Conservation (phyloP, 441 rosid species). For the Euphorbia celastroides region DNA sequence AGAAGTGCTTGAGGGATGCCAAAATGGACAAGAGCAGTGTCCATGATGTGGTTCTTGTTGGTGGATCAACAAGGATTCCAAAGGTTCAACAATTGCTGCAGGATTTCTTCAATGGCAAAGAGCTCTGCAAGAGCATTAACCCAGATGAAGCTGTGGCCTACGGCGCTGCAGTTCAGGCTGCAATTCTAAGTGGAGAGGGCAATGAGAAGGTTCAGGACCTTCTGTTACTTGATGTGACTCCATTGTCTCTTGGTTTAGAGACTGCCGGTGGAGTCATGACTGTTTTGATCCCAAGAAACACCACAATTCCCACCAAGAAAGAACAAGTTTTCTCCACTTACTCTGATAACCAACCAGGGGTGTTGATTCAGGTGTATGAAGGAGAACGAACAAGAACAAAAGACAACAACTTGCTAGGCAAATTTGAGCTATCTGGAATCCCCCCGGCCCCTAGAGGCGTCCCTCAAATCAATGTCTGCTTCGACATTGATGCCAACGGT, state of each 20-base stretch:
- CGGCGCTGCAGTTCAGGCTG: slow-evolving; percentile 80
- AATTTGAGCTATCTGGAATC: slow-evolving; percentile 68
- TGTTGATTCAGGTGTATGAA: slow-evolving; percentile 70
- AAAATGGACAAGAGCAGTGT: slow-evolving; percentile 69
- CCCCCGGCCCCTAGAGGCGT: slow-evolving; percentile 75
- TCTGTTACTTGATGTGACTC: slow-evolving; percentile 54
- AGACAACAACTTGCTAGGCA: slow-evolving; percentile 70
- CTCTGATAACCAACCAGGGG: slow-evolving; percentile 73
- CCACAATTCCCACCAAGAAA: slow-evolving; percentile 60
- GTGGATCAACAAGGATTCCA: slow-evolving; percentile 79
- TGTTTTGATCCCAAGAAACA: slow-evolving; percentile 57
- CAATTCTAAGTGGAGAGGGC: slow-evolving; percentile 68
- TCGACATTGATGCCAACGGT: slow-evolving; percentile 68
- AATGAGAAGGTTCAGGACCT: slow-evolving; percentile 77
- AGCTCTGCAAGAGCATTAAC: slow-evolving; percentile 71
- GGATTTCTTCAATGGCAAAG: slow-evolving; percentile 75
- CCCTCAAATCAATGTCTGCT: slow-evolving; percentile 65
- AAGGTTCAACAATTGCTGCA: slow-evolving; percentile 75
- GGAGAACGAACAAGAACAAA: slow-evolving; percentile 70
- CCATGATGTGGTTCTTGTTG: slow-evolving; percentile 76
- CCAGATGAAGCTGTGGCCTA: slow-evolving; percentile 78
- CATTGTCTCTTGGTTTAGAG: slow-evolving; percentile 46
- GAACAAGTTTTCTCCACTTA: slow-evolving; percentile 57
- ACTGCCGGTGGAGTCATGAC: slow-evolving; percentile 57
- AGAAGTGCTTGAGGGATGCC: slow-evolving; percentile 71